These are phyloP conservation scores for Acacia pycnantha DNA, from an alignment of 331 rosid species.

Conservation along the genomic window DNA sequence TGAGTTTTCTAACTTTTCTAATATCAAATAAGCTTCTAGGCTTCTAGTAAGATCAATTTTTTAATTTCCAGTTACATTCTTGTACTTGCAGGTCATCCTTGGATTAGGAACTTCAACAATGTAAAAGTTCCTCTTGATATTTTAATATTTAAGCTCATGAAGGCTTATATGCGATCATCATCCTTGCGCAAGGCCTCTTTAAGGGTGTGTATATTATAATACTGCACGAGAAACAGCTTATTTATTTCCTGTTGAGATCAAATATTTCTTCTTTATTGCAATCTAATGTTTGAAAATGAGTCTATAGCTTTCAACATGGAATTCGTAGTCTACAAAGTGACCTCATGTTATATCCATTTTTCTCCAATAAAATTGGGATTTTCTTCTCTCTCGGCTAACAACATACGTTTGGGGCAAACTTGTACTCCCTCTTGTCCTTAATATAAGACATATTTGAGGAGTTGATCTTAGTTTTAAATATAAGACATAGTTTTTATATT, in stretches of 20 bases:
- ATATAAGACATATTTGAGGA: no score
- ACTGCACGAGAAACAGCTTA: background rate
- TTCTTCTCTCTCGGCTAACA: background rate
- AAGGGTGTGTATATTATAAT: slow-evolving; percentile 49
- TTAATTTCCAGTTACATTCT: background rate
- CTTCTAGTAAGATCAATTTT: slow-evolving; percentile 5
- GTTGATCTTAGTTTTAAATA: no score
- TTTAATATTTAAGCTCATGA: slow-evolving; percentile 62
- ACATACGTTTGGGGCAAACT: background rate
- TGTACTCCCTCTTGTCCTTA: background rate
- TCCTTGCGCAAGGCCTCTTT: slow-evolving; percentile 76
- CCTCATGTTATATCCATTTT: background rate
- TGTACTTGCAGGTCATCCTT: slow-evolving; percentile 69
- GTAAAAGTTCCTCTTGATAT: slow-evolving; percentile 63
- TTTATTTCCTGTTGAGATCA: background rate
- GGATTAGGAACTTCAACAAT: slow-evolving; percentile 53
- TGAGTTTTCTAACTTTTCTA: slow-evolving; percentile 28
- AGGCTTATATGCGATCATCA: slow-evolving; percentile 62
- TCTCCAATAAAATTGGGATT: background rate
- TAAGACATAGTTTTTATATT: no score
- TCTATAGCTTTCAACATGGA: background rate
- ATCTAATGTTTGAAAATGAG: background rate
- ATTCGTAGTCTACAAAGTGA: background rate
- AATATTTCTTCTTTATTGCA: background rate
- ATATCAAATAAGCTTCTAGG: slow-evolving; percentile 1